Conservation (phyloP, 768 basidiomycete genomes). For the Kwoniella pini region DNA sequence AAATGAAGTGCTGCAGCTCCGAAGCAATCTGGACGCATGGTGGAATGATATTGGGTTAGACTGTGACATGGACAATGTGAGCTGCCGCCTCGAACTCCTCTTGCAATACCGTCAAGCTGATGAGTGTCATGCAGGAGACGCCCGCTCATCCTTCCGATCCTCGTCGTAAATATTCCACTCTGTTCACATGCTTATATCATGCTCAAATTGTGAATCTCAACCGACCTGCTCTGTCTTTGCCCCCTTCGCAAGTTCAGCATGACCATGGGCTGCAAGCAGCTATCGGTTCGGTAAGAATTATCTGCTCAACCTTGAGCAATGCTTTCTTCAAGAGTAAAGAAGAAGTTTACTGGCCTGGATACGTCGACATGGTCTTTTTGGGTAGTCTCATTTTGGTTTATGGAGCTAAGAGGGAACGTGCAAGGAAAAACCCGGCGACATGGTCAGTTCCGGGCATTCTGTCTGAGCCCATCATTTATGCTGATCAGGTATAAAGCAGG, state of each 20-base stretch:
- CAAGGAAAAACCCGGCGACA: background rate
- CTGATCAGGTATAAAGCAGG: background rate
- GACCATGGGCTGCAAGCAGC: slow-evolving; percentile 26
- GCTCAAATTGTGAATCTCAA: slow-evolving; percentile 30
- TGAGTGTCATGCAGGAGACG: background rate
- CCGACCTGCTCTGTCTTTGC: slow-evolving; percentile 25
- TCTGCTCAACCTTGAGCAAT: slow-evolving; percentile 17
- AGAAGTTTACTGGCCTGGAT: slow-evolving; percentile 27
- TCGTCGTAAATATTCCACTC: slow-evolving; percentile 9
- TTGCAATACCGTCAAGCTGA: background rate
- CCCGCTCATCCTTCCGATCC: background rate
- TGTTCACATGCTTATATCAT: slow-evolving; percentile 35
- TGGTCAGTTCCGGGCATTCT: background rate
- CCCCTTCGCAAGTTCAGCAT: slow-evolving; percentile 22
- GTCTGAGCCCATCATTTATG: background rate
- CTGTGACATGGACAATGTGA: slow-evolving; percentile 2
- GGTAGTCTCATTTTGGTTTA: slow-evolving; percentile 30
- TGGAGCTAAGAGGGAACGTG: slow-evolving; percentile 13
- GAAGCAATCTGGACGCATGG: slow-evolving; percentile 27
- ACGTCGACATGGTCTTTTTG: slow-evolving; percentile 34
- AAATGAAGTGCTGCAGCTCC: slow-evolving; percentile 17
- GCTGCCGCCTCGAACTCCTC: background rate
- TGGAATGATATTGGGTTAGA: slow-evolving; percentile 35
- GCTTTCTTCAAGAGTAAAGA: slow-evolving; percentile 1
- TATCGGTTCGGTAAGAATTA: slow-evolving; percentile 23